Conservation (phyloP, 495 filamentous ascomycete genomes). For the Penicillium fimorum region DNA sequence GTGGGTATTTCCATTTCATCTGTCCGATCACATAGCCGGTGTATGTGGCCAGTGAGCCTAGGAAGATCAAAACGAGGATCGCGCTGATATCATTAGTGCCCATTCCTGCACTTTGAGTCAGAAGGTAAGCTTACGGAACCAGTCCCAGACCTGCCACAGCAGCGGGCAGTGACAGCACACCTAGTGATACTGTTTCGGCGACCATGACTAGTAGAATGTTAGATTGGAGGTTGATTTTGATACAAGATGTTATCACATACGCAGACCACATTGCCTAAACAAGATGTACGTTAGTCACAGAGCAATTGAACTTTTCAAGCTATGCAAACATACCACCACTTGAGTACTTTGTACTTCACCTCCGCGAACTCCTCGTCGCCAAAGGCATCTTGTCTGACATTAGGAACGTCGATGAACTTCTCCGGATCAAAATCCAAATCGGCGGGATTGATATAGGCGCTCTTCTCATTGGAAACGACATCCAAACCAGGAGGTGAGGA, state of each 20-base stretch:
- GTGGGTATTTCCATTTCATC: conserved; percentile 69
- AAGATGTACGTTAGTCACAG: neutral
- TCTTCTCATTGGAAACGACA: conserved; percentile 7
- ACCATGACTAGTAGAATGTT: conserved; percentile 51
- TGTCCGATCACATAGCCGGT: conserved; percentile 76
- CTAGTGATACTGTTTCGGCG: conserved; percentile 72
- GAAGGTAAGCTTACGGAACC: conserved; percentile 39
- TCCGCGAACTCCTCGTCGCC: conserved; percentile 42
- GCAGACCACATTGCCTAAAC: conserved; percentile 43
- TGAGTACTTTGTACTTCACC: conserved; percentile 42
- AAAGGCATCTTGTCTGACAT: conserved; percentile 36
- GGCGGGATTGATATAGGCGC: conserved; percentile 8
- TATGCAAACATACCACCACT: conserved; percentile 40
- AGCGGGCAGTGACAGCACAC: conserved; percentile 61
- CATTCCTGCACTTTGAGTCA: neutral
- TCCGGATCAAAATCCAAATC: conserved; percentile 19
- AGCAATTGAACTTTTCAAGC: neutral
- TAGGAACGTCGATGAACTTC: conserved; percentile 17
- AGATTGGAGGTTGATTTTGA: conserved; percentile 3
- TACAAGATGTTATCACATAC: conserved; percentile 21
- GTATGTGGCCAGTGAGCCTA: conserved; percentile 71
- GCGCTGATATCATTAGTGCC: conserved; percentile 41
- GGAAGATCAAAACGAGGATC: conserved; percentile 59
- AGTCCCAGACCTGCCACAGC: conserved; percentile 66
- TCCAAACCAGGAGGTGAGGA: conserved; percentile 7